A percentile compares a stretch with the other conserved stretches of the same genome.
phyloP scores from a whole-genome alignment of 2,329 filamentous ascomycete species.

The Fusarium domesticum region DNA sequence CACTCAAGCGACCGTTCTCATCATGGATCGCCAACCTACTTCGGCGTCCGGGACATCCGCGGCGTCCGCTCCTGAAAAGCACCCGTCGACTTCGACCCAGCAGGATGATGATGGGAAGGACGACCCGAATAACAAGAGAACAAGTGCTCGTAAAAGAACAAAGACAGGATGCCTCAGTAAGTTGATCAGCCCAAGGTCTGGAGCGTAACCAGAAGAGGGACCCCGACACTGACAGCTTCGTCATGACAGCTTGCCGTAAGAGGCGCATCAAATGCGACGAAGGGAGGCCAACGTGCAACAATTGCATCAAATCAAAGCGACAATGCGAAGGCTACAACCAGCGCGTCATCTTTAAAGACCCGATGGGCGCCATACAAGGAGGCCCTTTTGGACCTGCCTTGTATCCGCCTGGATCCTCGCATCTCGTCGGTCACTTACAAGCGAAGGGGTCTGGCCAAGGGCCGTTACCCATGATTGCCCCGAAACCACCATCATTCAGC shows the following conservation, averaged over 20 bases:
- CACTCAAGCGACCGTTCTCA: slow-evolving; percentile 1
- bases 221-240: slow-evolving; percentile 10
- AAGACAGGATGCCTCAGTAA: slow-evolving; percentile 90
- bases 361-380: slow-evolving; percentile 44
- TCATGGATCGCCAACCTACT: slow-evolving; percentile 21
- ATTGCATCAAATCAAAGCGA: slow-evolving; percentile 83
- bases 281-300: slow-evolving; percentile 75
- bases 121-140: slow-evolving; percentile 46
- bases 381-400: slow-evolving; percentile 41
- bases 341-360: slow-evolving; percentile 76
- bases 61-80: slow-evolving; percentile 14
- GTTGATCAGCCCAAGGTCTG: slow-evolving; percentile 32
- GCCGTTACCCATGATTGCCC: slow-evolving; percentile 45
- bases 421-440: slow-evolving; percentile 31
- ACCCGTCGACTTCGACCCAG: slow-evolving; percentile 33
- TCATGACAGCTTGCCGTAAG: slow-evolving; percentile 74
- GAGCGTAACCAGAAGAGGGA: not conserved
- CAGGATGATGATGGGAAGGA: slow-evolving; percentile 39
- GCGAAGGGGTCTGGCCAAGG: slow-evolving; percentile 39
- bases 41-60: slow-evolving; percentile 1
- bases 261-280: slow-evolving; percentile 97
- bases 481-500: slow-evolving; percentile 45
- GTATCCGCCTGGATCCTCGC: slow-evolving; percentile 42
- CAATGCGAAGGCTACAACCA: slow-evolving; percentile 82
- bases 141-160: slow-evolving; percentile 64